These are phyloP conservation scores for Blastocystis sp. DNA, from an alignment of 352 stramenopile genomes.

Conservation along the genomic window DNA sequence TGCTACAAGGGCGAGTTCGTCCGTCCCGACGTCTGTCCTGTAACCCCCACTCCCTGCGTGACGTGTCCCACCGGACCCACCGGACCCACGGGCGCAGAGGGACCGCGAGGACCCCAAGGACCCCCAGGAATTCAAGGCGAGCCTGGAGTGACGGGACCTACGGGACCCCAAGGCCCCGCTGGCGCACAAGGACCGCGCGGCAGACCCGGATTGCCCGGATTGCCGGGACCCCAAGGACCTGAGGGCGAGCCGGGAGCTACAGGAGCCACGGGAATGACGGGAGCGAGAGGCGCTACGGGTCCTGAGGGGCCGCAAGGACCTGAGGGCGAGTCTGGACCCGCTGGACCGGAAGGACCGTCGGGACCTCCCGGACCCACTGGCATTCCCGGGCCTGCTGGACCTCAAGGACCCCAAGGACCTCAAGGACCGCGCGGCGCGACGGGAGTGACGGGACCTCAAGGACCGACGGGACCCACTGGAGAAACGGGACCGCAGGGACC, in stretches of 20 bases:
- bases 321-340: slow-evolving; percentile 13
- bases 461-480: slow-evolving; percentile 60
- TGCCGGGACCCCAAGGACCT: slow-evolving; percentile 46
- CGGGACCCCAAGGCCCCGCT: neutral
- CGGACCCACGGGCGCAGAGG: slow-evolving; percentile 25
- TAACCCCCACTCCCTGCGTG: slow-evolving; percentile 39
- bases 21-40: neutral
- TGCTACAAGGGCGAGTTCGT: slow-evolving; percentile 64
- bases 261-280: slow-evolving; percentile 28
- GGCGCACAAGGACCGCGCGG: slow-evolving; percentile 23
- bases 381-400: slow-evolving; percentile 12
- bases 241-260: slow-evolving; percentile 1
- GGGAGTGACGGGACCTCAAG: slow-evolving; percentile 1
- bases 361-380: slow-evolving; percentile 27
- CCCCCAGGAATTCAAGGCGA: slow-evolving; percentile 43
- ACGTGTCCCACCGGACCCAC: slow-evolving; percentile 35
- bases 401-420: neutral
- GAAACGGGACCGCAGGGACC: slow-evolving; percentile 45
- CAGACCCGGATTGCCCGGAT: slow-evolving; percentile 21
- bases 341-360: slow-evolving; percentile 30
- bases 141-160: slow-evolving; percentile 22
- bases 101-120: slow-evolving; percentile 29
- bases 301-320: slow-evolving; percentile 29
- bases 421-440: neutral
- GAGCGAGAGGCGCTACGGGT: slow-evolving; percentile 26